These are phyloP conservation scores for Combretum micranthum DNA, from an alignment of 345 rosid genomes.

Conservation along the genomic window DNA sequence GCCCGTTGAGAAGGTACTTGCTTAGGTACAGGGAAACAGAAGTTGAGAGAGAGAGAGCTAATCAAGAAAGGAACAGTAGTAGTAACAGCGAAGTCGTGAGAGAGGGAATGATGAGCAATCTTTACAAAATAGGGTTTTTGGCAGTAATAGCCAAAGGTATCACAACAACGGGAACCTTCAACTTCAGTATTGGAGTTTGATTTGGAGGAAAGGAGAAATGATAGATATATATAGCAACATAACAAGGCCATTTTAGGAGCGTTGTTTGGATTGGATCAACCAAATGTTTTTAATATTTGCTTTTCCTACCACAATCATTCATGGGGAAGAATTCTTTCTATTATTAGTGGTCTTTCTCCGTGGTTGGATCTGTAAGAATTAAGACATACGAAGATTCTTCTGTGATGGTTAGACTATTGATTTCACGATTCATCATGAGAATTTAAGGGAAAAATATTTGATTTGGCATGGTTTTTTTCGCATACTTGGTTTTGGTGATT, in stretches of 20 bases:
- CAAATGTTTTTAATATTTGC: not conserved
- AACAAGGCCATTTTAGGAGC: constrained; percentile 9
- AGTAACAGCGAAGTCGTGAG: not conserved
- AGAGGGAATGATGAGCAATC: constrained; percentile 1
- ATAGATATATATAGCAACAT: constrained; percentile 1
- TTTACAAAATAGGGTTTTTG: not conserved
- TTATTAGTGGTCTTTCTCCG: too few relatives aligned
- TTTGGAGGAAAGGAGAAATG: constrained; percentile 3
- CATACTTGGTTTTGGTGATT: too few relatives aligned
- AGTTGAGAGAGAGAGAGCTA: constrained; percentile 27
- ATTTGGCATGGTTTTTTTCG: too few relatives aligned
- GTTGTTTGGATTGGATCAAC: not conserved
- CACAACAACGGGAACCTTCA: not conserved
- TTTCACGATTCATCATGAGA: too few relatives aligned
- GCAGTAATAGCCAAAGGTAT: not conserved
- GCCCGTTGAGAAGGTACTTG: constrained; percentile 44
- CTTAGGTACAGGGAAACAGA: constrained; percentile 58
- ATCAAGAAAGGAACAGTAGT: constrained; percentile 8
- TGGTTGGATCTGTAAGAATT: too few relatives aligned
- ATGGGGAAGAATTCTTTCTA: too few relatives aligned
- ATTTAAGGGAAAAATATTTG: too few relatives aligned
- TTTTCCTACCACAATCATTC: not conserved
- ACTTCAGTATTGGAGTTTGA: constrained; percentile 1
- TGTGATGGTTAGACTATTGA: too few relatives aligned
- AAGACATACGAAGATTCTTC: too few relatives aligned